A percentile compares a stretch with the other conserved stretches of the same genome.
phyloP scores from a whole-genome alignment of 116 monocot species.

The Trichopus zeylanicus region DNA sequence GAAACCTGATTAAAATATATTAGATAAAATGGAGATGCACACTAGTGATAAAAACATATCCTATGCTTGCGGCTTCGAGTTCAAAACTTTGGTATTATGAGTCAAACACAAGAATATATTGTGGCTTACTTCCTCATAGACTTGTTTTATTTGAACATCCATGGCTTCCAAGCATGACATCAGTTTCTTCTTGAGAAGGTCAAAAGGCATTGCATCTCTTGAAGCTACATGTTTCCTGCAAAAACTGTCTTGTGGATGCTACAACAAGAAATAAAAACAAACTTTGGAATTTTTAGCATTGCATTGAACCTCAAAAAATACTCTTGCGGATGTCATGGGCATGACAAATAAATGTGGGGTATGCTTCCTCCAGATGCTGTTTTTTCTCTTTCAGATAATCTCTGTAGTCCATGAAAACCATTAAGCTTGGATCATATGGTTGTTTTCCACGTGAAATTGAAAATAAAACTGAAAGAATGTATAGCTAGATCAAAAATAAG shows the following conservation, averaged over 20 bases:
- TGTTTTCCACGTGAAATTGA: slow-evolving; percentile 92
- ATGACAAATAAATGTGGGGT: slow-evolving; percentile 97
- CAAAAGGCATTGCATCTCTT: slow-evolving; percentile 86
- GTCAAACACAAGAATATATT: too few species aligned
- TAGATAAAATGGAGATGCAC: too few species aligned
- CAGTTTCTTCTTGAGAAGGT: slow-evolving; percentile 75
- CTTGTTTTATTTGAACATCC: slow-evolving; percentile 69
- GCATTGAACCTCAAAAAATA: slow-evolving; percentile 73
- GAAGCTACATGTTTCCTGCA: slow-evolving; percentile 99
- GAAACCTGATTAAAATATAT: too few species aligned
- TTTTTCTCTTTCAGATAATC: slow-evolving; percentile 46
- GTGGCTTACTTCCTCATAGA: slow-evolving; percentile 76
- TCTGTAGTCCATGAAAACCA: slow-evolving; percentile 99
- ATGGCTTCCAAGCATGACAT: slow-evolving; percentile 77
- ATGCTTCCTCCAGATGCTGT: slow-evolving; percentile 24
- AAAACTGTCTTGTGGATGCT: slow-evolving; percentile 4
- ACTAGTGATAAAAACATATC: too few species aligned
- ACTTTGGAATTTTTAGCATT: not conserved
- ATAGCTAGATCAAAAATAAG: slow-evolving; percentile 7
- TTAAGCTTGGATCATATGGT: slow-evolving; percentile 95
- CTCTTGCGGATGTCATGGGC: slow-evolving; percentile 85
- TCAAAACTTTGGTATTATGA: too few species aligned
- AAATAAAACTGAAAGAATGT: slow-evolving; percentile 21
- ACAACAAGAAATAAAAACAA: not conserved
- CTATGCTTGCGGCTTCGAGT: too few species aligned